Evolutionary conservation across 225 moss, liverwort and hornwort species (phyloP).

Genomic region (Bryoerythrophyllum caledonicum): DNA sequence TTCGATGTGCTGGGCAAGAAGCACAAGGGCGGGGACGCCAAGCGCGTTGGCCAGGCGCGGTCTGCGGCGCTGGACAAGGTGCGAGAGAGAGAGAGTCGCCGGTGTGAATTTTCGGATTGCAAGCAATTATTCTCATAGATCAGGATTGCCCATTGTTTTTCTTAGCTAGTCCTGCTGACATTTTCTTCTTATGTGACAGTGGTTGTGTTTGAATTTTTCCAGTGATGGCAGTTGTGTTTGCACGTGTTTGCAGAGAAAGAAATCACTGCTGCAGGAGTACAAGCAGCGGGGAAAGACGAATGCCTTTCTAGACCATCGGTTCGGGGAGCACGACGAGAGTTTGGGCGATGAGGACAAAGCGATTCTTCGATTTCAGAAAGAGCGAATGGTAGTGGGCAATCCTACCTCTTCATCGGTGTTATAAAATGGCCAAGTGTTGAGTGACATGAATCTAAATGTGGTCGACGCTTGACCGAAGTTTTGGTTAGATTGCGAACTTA

Average conservation of each 20-base stretch:
- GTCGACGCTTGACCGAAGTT: too few relatives aligned
- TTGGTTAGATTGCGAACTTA: too few relatives aligned
- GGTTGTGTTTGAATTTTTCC: not conserved
- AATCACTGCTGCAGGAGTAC: conserved; percentile 82
- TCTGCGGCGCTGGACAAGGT: conserved; percentile 92
- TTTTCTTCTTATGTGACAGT: not conserved
- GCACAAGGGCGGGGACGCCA: conserved; percentile 74
- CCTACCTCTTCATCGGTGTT: too few relatives aligned
- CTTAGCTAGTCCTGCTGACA: not conserved
- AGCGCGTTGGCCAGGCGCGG: conserved; percentile 79
- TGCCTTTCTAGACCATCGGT: conserved; percentile 87
- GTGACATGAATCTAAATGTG: too few relatives aligned
- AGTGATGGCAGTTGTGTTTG: too few relatives aligned
- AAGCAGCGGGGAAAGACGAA: conserved; percentile 91
- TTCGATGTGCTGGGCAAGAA: conserved; percentile 98
- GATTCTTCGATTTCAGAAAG: conserved; percentile 91
- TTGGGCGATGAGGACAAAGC: conserved; percentile 89
- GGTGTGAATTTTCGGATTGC: too few relatives aligned
- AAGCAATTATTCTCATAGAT: too few relatives aligned
- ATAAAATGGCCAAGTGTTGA: too few relatives aligned
- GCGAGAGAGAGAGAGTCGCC: not conserved
- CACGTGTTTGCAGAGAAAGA: conserved; percentile 74
- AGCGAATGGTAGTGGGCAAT: conserved; percentile 68
- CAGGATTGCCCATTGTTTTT: not conserved
- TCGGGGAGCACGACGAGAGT: conserved; percentile 86